A percentile compares a stretch with the other conserved stretches of the same genome.
These are phyloP conservation scores for Cordyceps pruinosa DNA, from an alignment of 2,329 filamentous ascomycete genomes.

Conservation along the genomic window DNA sequence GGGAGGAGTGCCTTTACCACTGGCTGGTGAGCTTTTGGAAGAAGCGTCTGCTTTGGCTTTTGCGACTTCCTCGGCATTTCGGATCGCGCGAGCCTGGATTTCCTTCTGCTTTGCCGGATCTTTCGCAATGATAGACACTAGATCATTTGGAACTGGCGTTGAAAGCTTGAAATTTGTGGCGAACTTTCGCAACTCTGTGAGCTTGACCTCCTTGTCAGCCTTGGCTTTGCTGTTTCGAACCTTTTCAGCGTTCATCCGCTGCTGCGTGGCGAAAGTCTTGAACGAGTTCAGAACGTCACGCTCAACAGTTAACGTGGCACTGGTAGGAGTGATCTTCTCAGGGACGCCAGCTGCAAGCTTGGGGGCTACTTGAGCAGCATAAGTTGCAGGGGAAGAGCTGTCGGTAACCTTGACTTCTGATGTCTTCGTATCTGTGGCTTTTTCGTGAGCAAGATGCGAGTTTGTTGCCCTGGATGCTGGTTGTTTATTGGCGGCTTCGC, in stretches of 20 bases:
- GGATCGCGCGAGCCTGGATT: slow-evolving; percentile 82
- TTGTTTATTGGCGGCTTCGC: slow-evolving; percentile 23
- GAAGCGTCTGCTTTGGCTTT: slow-evolving; percentile 45
- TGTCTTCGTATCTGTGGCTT: slow-evolving; percentile 17
- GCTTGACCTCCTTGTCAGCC: slow-evolving; percentile 80
- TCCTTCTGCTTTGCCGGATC: slow-evolving; percentile 91
- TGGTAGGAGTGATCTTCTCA: slow-evolving; percentile 35
- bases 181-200: slow-evolving; percentile 94
- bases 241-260: slow-evolving; percentile 51
- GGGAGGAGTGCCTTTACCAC: slow-evolving; percentile 32
- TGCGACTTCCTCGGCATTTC: slow-evolving; percentile 59
- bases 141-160: slow-evolving; percentile 82
- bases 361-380: slow-evolving; percentile 19
- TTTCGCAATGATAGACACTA: slow-evolving; percentile 93
- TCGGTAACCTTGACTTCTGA: slow-evolving; percentile 27
- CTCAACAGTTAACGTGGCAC: slow-evolving; percentile 55
- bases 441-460: slow-evolving; percentile 21
- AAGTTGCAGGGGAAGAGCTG: slow-evolving; percentile 26
- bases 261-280: slow-evolving; percentile 54
- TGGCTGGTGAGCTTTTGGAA: slow-evolving; percentile 7
- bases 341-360: slow-evolving; percentile 26
- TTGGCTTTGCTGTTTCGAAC: slow-evolving; percentile 51
- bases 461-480: slow-evolving; percentile 20
- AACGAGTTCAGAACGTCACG: slow-evolving; percentile 56
- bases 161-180: slow-evolving; percentile 89